Conservation (phyloP, 352 stramenopile species). For the Globisporangium orthogonon region DNA sequence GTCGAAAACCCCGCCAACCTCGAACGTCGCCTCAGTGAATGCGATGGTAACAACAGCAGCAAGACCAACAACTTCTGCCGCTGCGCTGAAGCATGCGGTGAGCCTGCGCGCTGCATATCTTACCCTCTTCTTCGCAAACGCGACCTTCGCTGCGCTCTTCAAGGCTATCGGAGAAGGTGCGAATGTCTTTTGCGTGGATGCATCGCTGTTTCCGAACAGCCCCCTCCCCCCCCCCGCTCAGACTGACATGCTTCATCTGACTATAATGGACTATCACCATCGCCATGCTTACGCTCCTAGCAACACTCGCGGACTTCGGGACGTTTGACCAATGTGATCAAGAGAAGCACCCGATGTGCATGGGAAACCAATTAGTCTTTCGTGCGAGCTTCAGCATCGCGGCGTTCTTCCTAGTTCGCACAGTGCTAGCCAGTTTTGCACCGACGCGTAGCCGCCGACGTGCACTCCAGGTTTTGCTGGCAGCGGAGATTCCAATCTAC, state of each 20-base stretch:
- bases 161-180: conserved; percentile 55
- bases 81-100: background rate
- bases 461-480: conserved; percentile 25
- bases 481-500: conserved; percentile 44
- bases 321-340: conserved; percentile 56
- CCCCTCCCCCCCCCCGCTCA: background rate
- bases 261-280: no score
- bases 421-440: conserved; percentile 41
- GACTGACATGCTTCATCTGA: background rate
- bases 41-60: no score
- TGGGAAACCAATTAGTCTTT: conserved; percentile 70
- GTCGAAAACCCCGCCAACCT: no score
- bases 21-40: no score
- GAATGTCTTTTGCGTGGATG: no score
- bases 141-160: conserved; percentile 59
- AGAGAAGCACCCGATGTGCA: conserved; percentile 31
- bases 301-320: conserved; percentile 37
- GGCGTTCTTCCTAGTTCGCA: conserved; percentile 43
- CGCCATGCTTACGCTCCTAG: background rate
- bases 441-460: conserved; percentile 14
- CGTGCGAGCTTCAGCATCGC: conserved; percentile 58
- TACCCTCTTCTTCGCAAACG: conserved; percentile 66
- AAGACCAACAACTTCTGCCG: background rate
- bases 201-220: no score
- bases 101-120: conserved; percentile 40